Evolutionary conservation across 441 rosid genomes (phyloP).

Genomic region (Aquilaria agallochum): DNA sequence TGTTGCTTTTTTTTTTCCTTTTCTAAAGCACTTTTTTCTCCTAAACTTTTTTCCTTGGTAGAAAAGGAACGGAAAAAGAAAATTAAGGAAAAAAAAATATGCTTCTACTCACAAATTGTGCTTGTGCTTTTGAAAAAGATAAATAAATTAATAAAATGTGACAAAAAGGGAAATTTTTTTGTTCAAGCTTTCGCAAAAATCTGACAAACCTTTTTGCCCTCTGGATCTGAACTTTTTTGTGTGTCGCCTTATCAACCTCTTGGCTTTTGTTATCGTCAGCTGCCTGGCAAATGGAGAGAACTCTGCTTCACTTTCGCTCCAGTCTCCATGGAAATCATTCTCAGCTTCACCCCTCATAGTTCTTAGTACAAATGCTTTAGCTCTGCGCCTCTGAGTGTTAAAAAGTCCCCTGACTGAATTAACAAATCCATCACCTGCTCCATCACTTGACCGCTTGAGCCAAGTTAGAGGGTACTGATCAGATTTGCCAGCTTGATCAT

Average conservation of each 20-base stretch:
- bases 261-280: slow-evolving; percentile 91
- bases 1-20: no score
- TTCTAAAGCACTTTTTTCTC: no score
- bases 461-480: slow-evolving; percentile 73
- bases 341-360: slow-evolving; percentile 99
- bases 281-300: slow-evolving; percentile 90
- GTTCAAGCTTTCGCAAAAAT: background rate
- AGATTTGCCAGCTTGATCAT: slow-evolving; percentile 64
- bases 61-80: background rate
- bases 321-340: slow-evolving; percentile 81
- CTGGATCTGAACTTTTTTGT: slow-evolving; percentile 85
- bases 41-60: no score
- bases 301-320: slow-evolving; percentile 96
- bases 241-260: slow-evolving; percentile 82
- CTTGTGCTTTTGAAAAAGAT: background rate
- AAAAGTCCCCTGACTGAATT: slow-evolving; percentile 94
- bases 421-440: slow-evolving; percentile 99
- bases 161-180: no score
- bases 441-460: slow-evolving; percentile 83
- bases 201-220: slow-evolving; percentile 70
- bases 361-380: slow-evolving; percentile 90
- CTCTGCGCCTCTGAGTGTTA: slow-evolving; percentile 91
- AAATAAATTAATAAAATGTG: no score
- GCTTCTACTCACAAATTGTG: background rate
- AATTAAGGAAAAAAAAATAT: background rate